A percentile compares a stretch with the other conserved stretches of the same genome.
phyloP scores from a whole-genome alignment of 495 filamentous ascomycete genomes.

The Aspergillus asperescens region DNA sequence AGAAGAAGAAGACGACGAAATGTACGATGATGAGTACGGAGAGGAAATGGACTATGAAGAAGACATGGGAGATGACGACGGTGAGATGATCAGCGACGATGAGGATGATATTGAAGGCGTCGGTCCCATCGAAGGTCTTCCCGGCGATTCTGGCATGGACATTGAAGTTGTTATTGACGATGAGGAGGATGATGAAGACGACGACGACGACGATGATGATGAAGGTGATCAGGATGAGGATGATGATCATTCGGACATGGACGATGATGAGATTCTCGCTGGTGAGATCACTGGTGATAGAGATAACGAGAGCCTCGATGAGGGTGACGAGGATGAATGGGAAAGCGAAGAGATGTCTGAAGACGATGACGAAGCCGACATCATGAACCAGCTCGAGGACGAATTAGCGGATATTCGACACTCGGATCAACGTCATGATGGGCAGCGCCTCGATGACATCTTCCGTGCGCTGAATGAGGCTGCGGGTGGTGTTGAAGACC shows the following conservation, averaged over 20 bases:
- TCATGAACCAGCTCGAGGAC: conserved; percentile 46
- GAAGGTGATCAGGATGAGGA: conserved; percentile 67
- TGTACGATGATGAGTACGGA: conserved; percentile 78
- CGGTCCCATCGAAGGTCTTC: conserved; percentile 78
- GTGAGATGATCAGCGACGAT: conserved; percentile 47
- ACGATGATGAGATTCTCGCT: conserved; percentile 49
- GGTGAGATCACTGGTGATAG: conserved; percentile 58
- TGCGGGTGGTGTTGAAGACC: conserved; percentile 33
- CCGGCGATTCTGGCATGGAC: conserved; percentile 69
- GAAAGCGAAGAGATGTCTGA: conserved; percentile 54
- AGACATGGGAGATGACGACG: conserved; percentile 68
- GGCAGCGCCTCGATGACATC: conserved; percentile 42
- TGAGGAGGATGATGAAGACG: conserved; percentile 49
- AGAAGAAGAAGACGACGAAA: conserved; percentile 72
- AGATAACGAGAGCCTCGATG: conserved; percentile 57
- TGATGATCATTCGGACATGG: conserved; percentile 51
- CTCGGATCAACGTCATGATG: conserved; percentile 59
- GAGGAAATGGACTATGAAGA: conserved; percentile 92
- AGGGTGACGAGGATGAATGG: conserved; percentile 56
- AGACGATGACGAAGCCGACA: conserved; percentile 51
- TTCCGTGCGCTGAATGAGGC: conserved; percentile 42
- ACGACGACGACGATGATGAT: conserved; percentile 56
- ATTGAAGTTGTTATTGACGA: conserved; percentile 84
- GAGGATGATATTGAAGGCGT: conserved; percentile 50
- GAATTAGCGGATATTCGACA: conserved; percentile 60